Base-by-base conservation (phyloP, 2,329 filamentous ascomycete genomes). In the Arachnomyces sp. region DNA sequence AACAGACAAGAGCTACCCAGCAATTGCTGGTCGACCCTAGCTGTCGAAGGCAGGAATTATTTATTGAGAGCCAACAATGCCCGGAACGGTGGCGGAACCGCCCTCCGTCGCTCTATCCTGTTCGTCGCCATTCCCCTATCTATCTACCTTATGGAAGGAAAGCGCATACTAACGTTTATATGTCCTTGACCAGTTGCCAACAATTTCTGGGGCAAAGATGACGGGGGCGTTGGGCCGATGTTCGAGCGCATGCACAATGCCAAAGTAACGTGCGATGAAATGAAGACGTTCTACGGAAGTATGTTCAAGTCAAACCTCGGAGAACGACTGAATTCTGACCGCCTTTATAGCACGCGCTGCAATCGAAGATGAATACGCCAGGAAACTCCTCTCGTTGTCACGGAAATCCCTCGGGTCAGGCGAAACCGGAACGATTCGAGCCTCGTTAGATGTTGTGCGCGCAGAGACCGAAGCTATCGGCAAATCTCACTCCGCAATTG, bases 121-220 rank as follows among this genome's bases (percentile, higher is more conserved):
- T 83, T 68, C 56, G 71, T 40, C 40, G 35, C 13, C 15, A 25
- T 7, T 36, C 6, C 20, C 20, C 9, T 6, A 13, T 16, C 9
- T 13, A n/a, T 20, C 14, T 18, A 29, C 43, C 40, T 43, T 36
- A 45, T 36, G 8, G 36, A 31, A 13, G 36, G 28, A 30, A n/a
- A 39, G 20, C 20, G 20, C 20, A 25, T 25, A 9, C 20, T 25
- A 25, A 25, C 9, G 31, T 16, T 32, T 5, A 14, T 12, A 12
- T 5, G 15, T 32, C 31, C 31, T 32, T 25, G 12, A 16, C 18
- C 5, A 89, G 63, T 98, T 70, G 90, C 92, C 56, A 98, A 98
- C 70, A 98, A 98, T 63, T 98, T 98, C 66, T 98, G 92, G 92
- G 92, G 92, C 49, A 96, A 94, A 72, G 90, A 96, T 63, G 92